phyloP scores from a whole-genome alignment of 768 basidiomycete species.

The Kwoniella mangroviensis region DNA sequence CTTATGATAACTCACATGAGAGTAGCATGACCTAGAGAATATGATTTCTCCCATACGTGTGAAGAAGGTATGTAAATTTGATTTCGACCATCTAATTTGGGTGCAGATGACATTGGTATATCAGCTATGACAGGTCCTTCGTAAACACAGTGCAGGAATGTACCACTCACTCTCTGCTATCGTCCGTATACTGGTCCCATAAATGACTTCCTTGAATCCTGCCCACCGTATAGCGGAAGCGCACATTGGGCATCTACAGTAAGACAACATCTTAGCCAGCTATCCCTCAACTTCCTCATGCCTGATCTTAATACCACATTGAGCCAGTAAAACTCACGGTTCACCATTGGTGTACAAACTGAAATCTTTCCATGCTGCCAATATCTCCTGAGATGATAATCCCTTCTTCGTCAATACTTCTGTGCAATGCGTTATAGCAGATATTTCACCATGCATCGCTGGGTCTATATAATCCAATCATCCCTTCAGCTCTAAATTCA shows the following conservation, averaged over 20 bases:
- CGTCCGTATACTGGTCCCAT: slow-evolving; percentile 42
- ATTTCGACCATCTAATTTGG: slow-evolving; percentile 34
- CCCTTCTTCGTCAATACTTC: slow-evolving; percentile 41
- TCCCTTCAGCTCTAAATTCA: background rate
- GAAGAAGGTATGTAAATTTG: slow-evolving; percentile 52
- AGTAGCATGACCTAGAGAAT: slow-evolving; percentile 40
- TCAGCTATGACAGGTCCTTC: no score
- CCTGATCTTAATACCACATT: no score
- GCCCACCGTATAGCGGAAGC: slow-evolving; percentile 47
- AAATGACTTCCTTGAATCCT: slow-evolving; percentile 49
- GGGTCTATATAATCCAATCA: slow-evolving; percentile 30
- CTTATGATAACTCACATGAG: slow-evolving; percentile 22
- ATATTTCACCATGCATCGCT: slow-evolving; percentile 48
- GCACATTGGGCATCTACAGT: slow-evolving; percentile 36
- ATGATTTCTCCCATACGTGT: slow-evolving; percentile 43
- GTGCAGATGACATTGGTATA: background rate
- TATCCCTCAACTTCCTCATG: no score
- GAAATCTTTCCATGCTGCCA: slow-evolving; percentile 42
- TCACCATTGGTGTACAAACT: slow-evolving; percentile 51
- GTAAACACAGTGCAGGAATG: no score
- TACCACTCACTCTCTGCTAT: slow-evolving; percentile 38
- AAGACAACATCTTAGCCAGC: background rate
- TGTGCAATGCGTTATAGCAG: slow-evolving; percentile 43
- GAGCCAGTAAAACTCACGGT: slow-evolving; percentile 31
- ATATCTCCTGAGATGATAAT: slow-evolving; percentile 37